A percentile compares a stretch with the other conserved stretches of the same genome.
These are phyloP conservation scores for Trametes coccinea DNA, from an alignment of 768 basidiomycete species.

Conservation along the genomic window DNA sequence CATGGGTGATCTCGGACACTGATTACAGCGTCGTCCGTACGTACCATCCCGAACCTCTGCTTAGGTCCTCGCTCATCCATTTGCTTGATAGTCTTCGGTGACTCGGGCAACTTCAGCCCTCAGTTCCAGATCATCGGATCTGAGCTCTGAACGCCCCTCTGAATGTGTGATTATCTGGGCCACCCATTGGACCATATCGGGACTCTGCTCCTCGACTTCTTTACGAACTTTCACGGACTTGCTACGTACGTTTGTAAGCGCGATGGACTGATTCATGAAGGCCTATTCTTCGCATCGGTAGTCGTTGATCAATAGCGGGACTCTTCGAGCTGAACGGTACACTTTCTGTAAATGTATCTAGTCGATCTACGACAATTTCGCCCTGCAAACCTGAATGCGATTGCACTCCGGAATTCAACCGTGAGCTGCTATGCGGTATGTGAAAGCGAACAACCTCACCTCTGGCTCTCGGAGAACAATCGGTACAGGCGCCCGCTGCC, in stretches of 20 bases:
- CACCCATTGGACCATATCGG: not conserved
- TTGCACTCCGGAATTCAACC: too few relatives aligned
- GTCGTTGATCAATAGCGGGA: too few relatives aligned
- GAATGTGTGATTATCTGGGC: not conserved
- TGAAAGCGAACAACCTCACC: too few relatives aligned
- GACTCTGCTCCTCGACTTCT: not conserved
- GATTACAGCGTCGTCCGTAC: slow-evolving; percentile 41
- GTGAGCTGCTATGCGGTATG: too few relatives aligned
- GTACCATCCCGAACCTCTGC: slow-evolving; percentile 18
- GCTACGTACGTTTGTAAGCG: not conserved
- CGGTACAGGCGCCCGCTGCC: too few relatives aligned
- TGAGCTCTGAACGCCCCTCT: not conserved
- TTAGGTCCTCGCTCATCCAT: not conserved
- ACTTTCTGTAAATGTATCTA: too few relatives aligned
- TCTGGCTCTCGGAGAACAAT: too few relatives aligned
- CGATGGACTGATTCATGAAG: not conserved
- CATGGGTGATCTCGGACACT: slow-evolving; percentile 30
- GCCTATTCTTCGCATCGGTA: too few relatives aligned
- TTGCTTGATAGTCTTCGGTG: slow-evolving; percentile 43
- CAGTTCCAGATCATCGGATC: slow-evolving; percentile 34
- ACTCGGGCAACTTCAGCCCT: slow-evolving; percentile 46
- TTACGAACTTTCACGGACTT: not conserved
- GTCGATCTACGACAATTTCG: too few relatives aligned
- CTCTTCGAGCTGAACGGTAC: too few relatives aligned
- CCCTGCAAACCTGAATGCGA: too few relatives aligned